A percentile compares a stretch with the other conserved stretches of the same genome.
These are phyloP conservation scores for Piper betle DNA, from an alignment of 164 flowering plant species.

Conservation along the genomic window DNA sequence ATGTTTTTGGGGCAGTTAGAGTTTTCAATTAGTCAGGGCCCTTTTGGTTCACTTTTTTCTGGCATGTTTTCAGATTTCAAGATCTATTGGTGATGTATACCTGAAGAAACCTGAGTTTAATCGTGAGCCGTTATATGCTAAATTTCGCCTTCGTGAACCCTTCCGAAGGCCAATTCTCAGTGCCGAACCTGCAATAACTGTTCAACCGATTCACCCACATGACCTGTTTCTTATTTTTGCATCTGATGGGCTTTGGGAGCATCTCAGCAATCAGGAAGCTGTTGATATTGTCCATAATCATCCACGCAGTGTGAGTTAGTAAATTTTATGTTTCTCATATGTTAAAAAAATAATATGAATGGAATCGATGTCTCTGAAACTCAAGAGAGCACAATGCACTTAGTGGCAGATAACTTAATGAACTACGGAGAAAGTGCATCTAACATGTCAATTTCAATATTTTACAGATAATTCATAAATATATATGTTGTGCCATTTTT, in stretches of 20 bases:
- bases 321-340: too few relatives aligned
- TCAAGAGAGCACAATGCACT: too few relatives aligned
- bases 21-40: not conserved
- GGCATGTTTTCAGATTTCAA: conserved; percentile 46
- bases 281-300: conserved; percentile 60
- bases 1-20: too few relatives aligned
- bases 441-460: too few relatives aligned
- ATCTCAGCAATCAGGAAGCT: conserved; percentile 84
- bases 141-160: conserved; percentile 56
- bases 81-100: conserved; percentile 93
- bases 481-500: too few relatives aligned
- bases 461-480: too few relatives aligned
- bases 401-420: too few relatives aligned
- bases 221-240: conserved; percentile 86
- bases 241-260: conserved; percentile 98
- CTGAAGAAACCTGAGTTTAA: conserved; percentile 75
- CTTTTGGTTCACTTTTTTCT: not conserved
- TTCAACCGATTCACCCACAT: conserved; percentile 46
- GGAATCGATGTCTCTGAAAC: too few relatives aligned
- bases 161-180: conserved; percentile 61
- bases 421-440: too few relatives aligned
- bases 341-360: too few relatives aligned
- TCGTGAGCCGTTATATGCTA: conserved; percentile 54
- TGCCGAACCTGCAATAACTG: conserved; percentile 66
- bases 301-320: conserved; percentile 52